Base-by-base conservation (phyloP, 306 rosid species). In the Prosopis cineraria region DNA sequence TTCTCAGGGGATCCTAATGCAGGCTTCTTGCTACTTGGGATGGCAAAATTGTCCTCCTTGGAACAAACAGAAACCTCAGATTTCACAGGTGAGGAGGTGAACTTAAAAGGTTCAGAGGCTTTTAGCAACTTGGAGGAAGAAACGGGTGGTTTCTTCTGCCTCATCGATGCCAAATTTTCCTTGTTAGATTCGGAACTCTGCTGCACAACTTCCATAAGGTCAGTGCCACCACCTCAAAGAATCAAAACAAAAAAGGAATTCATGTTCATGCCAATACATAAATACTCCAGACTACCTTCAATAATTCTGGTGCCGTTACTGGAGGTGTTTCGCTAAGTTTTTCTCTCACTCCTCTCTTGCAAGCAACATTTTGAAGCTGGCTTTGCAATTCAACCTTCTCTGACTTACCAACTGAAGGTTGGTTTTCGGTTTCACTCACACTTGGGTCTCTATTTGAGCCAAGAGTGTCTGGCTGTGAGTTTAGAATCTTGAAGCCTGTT, bases 51-150 rank as follows among this genome's bases (percentile, higher is more conserved):
- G 65, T 89, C 88, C 69, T 62, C 83, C 30, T 72, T 73, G 62
- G 73, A 76, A 75, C 66, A 82, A 62, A 56, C 45, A n/a, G 88
- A 65, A 74, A 80, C 82, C 40, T 70, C 41, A 37, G 89, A 74
- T 79, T 86, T 90, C 47, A 87, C 79, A 11, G 92, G 91, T 79
- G 92, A 80, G 34, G 91, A 52, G 72, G 88, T 84, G 84, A 75
- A 68, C 65, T 29, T 58, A 0, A 90, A 84, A 24, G 85, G 81
- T 89, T 73, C 87, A 33, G 62, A 73, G 71, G 74, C 68, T 48
- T 77, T 70, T 43, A 78, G 19, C 65, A 58, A 58, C 10, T 27
- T 58, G 70, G 31, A 72, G 37, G 90, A 87, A 82, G 89, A 81
- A 78, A 74, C 78, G 33, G 86, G 78, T 75, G 83, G 79, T 82